phyloP scores from a whole-genome alignment of 306 rosid genomes.

The Prunus salicina region DNA sequence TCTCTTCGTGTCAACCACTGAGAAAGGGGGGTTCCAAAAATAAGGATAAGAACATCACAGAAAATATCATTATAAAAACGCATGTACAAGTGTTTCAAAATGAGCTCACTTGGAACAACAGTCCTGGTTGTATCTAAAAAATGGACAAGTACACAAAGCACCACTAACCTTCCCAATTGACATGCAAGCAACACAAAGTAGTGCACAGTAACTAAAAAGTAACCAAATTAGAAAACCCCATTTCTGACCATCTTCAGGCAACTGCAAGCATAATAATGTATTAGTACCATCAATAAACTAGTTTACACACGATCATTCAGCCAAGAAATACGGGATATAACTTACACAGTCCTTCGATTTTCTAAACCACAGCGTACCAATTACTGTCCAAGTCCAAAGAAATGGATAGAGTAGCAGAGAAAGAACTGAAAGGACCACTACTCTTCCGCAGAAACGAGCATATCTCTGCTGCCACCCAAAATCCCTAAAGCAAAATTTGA shows the following conservation, averaged over 20 bases:
- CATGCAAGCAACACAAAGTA: constrained; percentile 79
- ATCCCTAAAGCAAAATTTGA: constrained; percentile 57
- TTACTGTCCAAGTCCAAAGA: constrained; percentile 95
- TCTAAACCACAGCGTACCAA: constrained; percentile 89
- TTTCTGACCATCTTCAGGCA: constrained; percentile 89
- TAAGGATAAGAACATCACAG: constrained; percentile 25
- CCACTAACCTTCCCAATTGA: constrained; percentile 85
- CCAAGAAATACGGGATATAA: constrained; percentile 6
- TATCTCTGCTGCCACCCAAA: constrained; percentile 96
- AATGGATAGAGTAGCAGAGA: constrained; percentile 83
- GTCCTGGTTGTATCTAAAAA: constrained; percentile 2
- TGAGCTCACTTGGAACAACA: constrained; percentile 12
- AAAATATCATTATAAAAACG: background rate
- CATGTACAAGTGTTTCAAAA: background rate
- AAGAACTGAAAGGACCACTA: constrained; percentile 81
- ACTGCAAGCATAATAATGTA: constrained; percentile 46
- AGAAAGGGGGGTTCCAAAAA: constrained; percentile 19
- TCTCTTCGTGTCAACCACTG: constrained; percentile 97
- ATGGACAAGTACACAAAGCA: background rate
- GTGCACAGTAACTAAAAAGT: constrained; percentile 94
- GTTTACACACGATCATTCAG: constrained; percentile 6
- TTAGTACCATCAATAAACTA: constrained; percentile 21
- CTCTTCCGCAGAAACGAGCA: constrained; percentile 97
- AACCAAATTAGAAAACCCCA: constrained; percentile 99
- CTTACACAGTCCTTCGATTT: constrained; percentile 79